These are phyloP conservation scores for Meyerozyma athensensis DNA, from an alignment of 1,139 yeast genomes.

Conservation along the genomic window DNA sequence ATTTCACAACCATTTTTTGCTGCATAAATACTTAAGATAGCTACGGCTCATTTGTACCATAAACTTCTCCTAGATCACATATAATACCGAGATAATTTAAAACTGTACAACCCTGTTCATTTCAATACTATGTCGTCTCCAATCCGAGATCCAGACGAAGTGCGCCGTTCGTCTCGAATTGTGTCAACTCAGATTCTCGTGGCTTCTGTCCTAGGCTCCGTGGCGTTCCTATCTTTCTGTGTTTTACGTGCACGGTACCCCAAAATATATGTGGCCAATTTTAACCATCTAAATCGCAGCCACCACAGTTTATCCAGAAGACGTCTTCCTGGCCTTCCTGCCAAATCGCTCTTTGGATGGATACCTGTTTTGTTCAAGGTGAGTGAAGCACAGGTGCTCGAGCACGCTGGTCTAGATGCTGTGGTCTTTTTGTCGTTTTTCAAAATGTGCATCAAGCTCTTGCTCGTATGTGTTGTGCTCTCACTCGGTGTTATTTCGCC, in stretches of 20 bases:
- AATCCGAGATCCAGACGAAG: conserved; percentile 1
- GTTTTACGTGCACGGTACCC: conserved; percentile 63
- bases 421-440: conserved; percentile 81
- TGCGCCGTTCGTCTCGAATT: conserved; percentile 16
- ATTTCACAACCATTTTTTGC: too few species aligned
- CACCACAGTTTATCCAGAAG: conserved; percentile 41
- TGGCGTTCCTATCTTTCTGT: conserved; percentile 63
- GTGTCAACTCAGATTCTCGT: conserved; percentile 53
- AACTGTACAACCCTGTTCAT: not conserved
- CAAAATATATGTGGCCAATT: conserved; percentile 60
- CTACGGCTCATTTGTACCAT: too few species aligned
- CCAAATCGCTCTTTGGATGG: conserved; percentile 70
- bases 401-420: conserved; percentile 92
- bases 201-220: conserved; percentile 58
- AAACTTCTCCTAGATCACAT: too few species aligned
- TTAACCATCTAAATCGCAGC: conserved; percentile 39
- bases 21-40: too few species aligned
- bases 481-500: conserved; percentile 72
- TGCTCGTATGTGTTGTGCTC: conserved; percentile 53
- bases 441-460: conserved; percentile 65
- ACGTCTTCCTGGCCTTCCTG: conserved; percentile 33
- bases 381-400: conserved; percentile 71
- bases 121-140: not conserved
- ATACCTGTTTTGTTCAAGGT: conserved; percentile 59
- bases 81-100: too few species aligned